Base-by-base conservation (phyloP, 2,329 filamentous ascomycete genomes). In the Fusarium succisae region DNA sequence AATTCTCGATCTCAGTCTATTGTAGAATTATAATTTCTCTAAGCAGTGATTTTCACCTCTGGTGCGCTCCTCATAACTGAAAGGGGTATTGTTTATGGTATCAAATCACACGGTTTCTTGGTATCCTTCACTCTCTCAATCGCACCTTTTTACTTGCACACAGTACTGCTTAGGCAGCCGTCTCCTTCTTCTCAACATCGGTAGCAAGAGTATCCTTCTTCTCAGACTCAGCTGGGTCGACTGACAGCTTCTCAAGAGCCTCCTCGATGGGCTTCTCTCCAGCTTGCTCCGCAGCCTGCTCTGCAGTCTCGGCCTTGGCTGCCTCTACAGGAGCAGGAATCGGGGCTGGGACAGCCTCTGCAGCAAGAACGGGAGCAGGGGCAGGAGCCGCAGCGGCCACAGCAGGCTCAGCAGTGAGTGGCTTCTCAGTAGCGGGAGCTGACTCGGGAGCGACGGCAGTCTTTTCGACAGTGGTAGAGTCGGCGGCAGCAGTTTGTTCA, bases 251-350 rank as follows among this genome's bases (percentile, higher is more conserved):
- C 58, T 73, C 73, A 15, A 66, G 41, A 24, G 70, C 51, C 55
- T 76, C 72, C 32, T 77, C 62, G 18, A 71, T 51, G n/a, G 72
- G 61, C 58, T 77, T 76, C 48, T 76, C 74, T 18, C 47, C 62
- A 30, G 60, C 73, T 26, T 63, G 63, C 51, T 73, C 59, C 15
- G 48, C 43, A 24, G 72, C 72, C 54, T 74, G 53, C 8, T 70
- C 72, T 15, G 72, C 64, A 20, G 69, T 73, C 54, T 75, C 72
- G 20, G 57, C 72, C 53, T 73, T 75, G 45, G 72, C 72, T 20
- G 72, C 64, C 45, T 70, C 72, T 28, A 66, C 67, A 26, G 77
- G 66, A 15, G 70, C 56, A 9, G 66, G 56, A 35, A 77, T 54
- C 20, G 50, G 38, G 18, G 65, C 56, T 8, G 59, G 55, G 28